These are phyloP conservation scores for Podospora anserina DNA, from an alignment of 495 filamentous ascomycete species.

Conservation along the genomic window DNA sequence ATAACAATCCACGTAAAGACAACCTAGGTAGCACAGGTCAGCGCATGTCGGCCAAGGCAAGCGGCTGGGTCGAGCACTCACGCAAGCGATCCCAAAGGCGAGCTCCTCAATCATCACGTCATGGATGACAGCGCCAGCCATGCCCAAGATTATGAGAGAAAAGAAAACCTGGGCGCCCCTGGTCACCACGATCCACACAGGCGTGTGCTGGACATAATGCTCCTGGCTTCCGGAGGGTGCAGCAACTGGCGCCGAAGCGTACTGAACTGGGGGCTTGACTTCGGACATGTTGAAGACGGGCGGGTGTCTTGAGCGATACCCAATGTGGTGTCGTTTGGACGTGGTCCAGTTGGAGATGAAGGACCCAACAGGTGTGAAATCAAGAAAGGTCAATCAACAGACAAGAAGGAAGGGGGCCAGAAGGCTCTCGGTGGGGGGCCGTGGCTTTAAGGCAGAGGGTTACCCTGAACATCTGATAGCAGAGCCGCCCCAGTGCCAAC, in stretches of 20 bases:
- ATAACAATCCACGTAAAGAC: constrained; percentile 47
- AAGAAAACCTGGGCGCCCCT: constrained; percentile 43
- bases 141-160: constrained; percentile 34
- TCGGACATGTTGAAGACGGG: neutral
- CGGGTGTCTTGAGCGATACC: neutral
- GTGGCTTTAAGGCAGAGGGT: neutral
- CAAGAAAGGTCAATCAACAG: neutral
- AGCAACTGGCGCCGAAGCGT: neutral
- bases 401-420: neutral
- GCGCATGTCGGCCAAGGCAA: neutral
- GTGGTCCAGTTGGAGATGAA: neutral
- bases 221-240: neutral
- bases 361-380: neutral
- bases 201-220: constrained; percentile 31
- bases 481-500: neutral
- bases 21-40: constrained; percentile 25
- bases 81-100: constrained; percentile 37
- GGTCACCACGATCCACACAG: constrained; percentile 38
- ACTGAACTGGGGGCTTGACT: neutral
- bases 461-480: neutral
- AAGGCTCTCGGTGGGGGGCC: neutral
- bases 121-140: constrained; percentile 45
- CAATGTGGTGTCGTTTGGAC: neutral
- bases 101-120: constrained; percentile 37
- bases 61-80: constrained; percentile 26